These are phyloP conservation scores for Kandelia obovata DNA, from an alignment of 345 rosid species.

Conservation along the genomic window DNA sequence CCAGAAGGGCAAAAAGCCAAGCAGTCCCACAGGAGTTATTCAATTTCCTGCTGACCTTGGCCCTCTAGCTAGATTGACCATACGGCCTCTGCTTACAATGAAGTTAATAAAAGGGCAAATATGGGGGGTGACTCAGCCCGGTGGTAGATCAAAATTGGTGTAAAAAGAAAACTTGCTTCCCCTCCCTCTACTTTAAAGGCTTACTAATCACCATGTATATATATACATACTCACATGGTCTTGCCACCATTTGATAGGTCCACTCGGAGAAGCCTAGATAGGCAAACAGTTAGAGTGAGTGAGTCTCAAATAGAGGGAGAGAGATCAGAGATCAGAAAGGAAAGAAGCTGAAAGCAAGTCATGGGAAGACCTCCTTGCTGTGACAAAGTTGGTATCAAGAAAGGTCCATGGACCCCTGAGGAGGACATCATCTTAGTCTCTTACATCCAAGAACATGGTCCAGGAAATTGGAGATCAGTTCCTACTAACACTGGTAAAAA, in stretches of 20 bases:
- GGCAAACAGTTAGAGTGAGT: not conserved
- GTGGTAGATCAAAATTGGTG: slow-evolving; percentile 5
- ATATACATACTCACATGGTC: slow-evolving; percentile 7
- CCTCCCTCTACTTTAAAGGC: not conserved
- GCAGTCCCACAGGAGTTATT: not conserved
- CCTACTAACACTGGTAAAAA: slow-evolving; percentile 81
- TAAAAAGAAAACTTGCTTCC: slow-evolving; percentile 4
- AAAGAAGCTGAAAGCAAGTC: slow-evolving; percentile 7
- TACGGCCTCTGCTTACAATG: not conserved
- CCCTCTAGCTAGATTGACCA: too few species aligned
- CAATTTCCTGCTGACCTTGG: slow-evolving; percentile 1
- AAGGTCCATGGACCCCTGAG: slow-evolving; percentile 99
- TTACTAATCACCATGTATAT: not conserved
- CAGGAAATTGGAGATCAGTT: slow-evolving; percentile 97
- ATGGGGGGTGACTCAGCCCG: not conserved
- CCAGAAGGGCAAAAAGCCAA: not conserved
- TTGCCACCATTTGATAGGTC: slow-evolving; percentile 12
- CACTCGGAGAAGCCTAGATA: not conserved
- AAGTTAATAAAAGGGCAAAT: not conserved
- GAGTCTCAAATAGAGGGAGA: not conserved
- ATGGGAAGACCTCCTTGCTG: slow-evolving; percentile 98
- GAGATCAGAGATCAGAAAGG: not conserved
- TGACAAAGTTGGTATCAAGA: slow-evolving; percentile 84
- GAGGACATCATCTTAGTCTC: slow-evolving; percentile 91
- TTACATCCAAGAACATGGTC: slow-evolving; percentile 93